These are phyloP conservation scores for Scheffersomyces lignicola DNA, from an alignment of 1,139 yeast genomes.

Conservation along the genomic window DNA sequence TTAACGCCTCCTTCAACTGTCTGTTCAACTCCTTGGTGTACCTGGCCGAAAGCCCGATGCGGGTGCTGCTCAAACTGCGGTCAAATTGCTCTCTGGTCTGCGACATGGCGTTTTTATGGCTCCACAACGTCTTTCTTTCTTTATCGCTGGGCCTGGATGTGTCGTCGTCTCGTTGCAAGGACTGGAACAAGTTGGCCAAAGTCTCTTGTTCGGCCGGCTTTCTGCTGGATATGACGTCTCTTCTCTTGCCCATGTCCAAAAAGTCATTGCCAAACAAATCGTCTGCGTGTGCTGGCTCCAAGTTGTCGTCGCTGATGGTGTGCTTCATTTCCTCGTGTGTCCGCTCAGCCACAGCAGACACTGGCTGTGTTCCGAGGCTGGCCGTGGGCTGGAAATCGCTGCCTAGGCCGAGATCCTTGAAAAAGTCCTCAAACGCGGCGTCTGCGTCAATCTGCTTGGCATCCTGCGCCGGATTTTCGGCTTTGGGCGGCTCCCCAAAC, in stretches of 20 bases:
- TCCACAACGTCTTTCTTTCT: conserved; percentile 1
- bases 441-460: conserved; percentile 17
- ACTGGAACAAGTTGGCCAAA: conserved; percentile 1
- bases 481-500: conserved; percentile 1
- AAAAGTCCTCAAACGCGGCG: conserved; percentile 16
- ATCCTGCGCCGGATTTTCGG: conserved; percentile 7
- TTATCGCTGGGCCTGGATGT: background rate
- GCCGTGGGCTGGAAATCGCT: background rate
- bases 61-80: conserved; percentile 1
- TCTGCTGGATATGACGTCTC: conserved; percentile 5
- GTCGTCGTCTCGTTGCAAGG: background rate
- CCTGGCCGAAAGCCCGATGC: conserved; percentile 4
- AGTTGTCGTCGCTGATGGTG: background rate
- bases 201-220: conserved; percentile 1
- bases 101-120: conserved; percentile 1
- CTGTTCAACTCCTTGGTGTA: conserved; percentile 16
- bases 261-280: conserved; percentile 4
- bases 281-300: background rate
- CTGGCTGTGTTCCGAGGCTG: conserved; percentile 5
- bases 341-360: no score
- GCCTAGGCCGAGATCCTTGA: conserved; percentile 6
- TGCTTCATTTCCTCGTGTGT: background rate
- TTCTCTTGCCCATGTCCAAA: conserved; percentile 7
- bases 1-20: conserved; percentile 21
- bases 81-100: conserved; percentile 3